Percentiles rank a stretch among this genome's conserved stretches.
Evolutionary conservation across 805 yeast genomes (phyloP).

Genomic region (Starmera amethionina): DNA sequence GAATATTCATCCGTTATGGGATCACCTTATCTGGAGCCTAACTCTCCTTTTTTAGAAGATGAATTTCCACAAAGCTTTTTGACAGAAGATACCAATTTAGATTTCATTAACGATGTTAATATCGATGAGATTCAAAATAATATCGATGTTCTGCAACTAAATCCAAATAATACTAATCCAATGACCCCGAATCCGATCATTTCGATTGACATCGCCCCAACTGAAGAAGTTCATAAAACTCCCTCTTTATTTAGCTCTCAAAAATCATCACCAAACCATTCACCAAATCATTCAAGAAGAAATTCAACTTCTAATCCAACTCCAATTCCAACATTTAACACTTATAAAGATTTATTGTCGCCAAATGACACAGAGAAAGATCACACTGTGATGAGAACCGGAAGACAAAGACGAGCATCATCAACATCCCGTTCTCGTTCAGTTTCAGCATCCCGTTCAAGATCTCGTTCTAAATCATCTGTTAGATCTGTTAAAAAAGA

Average conservation of each 20-base stretch:
- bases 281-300: slow-evolving; percentile 25
- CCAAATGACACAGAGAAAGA: slow-evolving; percentile 1
- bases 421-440: slow-evolving; percentile 29
- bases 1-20: slow-evolving; percentile 16
- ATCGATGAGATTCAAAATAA: not conserved
- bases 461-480: slow-evolving; percentile 6
- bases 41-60: slow-evolving; percentile 8
- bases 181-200: slow-evolving; percentile 14
- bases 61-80: slow-evolving; percentile 3
- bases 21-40: slow-evolving; percentile 15
- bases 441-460: slow-evolving; percentile 17
- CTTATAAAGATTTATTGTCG: slow-evolving; percentile 4
- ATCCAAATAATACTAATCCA: not conserved
- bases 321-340: slow-evolving; percentile 16
- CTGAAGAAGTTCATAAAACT: slow-evolving; percentile 33
- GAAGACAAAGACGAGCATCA: slow-evolving; percentile 29
- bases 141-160: slow-evolving; percentile 4
- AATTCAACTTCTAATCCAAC: slow-evolving; percentile 10
- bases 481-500: slow-evolving; percentile 15
- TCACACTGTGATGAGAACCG: slow-evolving; percentile 9
- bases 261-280: slow-evolving; percentile 22
- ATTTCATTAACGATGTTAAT: not conserved
- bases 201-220: slow-evolving; percentile 26
- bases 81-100: not conserved
- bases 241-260: slow-evolving; percentile 48